Evolutionary conservation across 163 green algal species (phyloP), one percentile per base, ranked within the genome.

Genomic region (Picocystis sp.): DNA sequence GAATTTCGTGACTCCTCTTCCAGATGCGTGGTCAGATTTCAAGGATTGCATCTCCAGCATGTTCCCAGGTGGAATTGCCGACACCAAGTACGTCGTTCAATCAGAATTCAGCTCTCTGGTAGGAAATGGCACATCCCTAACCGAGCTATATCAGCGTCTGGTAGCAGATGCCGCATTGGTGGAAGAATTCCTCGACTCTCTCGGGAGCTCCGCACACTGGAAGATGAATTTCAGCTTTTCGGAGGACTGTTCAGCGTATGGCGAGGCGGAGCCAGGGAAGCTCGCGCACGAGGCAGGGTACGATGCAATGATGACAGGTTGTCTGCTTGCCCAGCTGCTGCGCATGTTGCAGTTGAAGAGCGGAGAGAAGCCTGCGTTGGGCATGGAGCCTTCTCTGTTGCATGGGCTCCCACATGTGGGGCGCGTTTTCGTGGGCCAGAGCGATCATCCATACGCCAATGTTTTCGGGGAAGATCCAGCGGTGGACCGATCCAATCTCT

Each of bases 301-400:
- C 44, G 81, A 91, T 52, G 78, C 81, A 0, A 84, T 73, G 58
- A 89, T 91, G 80, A 91, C 81, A 0, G 81, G 72, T 82, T 81
- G 25, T 15, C 15, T 15, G 13, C 48, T 58, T 12, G 34, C 52
- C 1, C 15, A 10, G 11, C 33, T 58, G 33, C 52, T 58, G 52
- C 34, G 52, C 11, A 44, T 58, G 35, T 17, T 34, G 34, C 12
- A 58, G 9, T 11, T 48, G 52, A 19, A 12, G 2, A 23, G 14
- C 45, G 46, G 23, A 6, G 45, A 11, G 1, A 42, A 12, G 29
- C 57, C 19, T 22, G 33, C 33, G 1, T 29, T 34, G 25, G 24
- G 13, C 10, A 44, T 25, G 23, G 12, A 17, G 9, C 15, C 52
- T 47, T 13, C 13, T 29, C 13, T 61, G 34, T 17, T 21, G 6